Base-by-base conservation (phyloP, 2,329 filamentous ascomycete genomes). In the Aspergillus ruber region DNA sequence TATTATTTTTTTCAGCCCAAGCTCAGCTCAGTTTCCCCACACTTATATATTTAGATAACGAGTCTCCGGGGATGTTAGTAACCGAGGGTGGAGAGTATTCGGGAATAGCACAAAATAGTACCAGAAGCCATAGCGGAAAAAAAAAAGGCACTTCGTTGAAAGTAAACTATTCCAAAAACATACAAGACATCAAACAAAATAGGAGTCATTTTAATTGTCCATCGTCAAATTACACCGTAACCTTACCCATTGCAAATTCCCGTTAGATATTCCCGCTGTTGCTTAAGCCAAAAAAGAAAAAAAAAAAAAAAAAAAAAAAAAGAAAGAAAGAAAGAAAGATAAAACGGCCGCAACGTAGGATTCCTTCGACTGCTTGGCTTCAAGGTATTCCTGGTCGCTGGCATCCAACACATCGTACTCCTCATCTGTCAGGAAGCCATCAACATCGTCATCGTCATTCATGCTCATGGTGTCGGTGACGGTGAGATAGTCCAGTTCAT, bases 331-430 rank as follows among this genome's bases (percentile, higher is more conserved):
- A 45, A 42, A 38, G 45, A 52, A 33, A n/a, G n/a, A n/a, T n/a
- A n/a, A n/a, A n/a, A n/a, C n/a, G n/a, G n/a, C n/a, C n/a, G n/a
- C n/a, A n/a, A n/a, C n/a, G n/a, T n/a, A n/a, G n/a, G n/a, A n/a
- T n/a, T n/a, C n/a, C n/a, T n/a, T n/a, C n/a, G n/a, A n/a, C 7
- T 62, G 60, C 33, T 59, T 57, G 20, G 61, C 81, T 52, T 78
- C 77, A 44, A 82, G 67, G 56, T 80, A 85, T 66, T 97, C 91
- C 67, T 95, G 88, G 57, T 97, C 91, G 50, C 88, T 95, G 39
- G 90, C 91, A 72, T 96, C 90, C 41, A 97, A 82, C 56, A 97
- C 90, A 62, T 98, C 93, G 67, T 97, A 98, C 72, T 98, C 93
- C 68, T 97, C 93, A 55, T 98, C 93, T 0, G 93, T 97, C 76